Conservation (phyloP, 169 alveolate genomes). For the Theileria annulata region DNA sequence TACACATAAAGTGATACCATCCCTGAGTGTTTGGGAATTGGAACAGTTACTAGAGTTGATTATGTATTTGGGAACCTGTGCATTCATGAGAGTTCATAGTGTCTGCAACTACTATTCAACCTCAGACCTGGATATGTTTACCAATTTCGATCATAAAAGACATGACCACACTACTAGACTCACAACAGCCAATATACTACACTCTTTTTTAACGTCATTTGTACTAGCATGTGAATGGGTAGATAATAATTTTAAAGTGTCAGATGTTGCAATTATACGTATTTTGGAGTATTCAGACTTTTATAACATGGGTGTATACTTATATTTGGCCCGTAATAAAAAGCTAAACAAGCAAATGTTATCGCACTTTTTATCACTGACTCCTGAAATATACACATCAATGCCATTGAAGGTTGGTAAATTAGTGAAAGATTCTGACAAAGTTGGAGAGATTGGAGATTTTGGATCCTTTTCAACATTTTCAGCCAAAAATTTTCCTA, state of each 20-base stretch:
- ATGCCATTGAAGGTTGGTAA: not conserved
- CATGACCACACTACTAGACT: slow-evolving; percentile 60
- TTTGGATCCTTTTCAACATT: not conserved
- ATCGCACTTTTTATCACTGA: not conserved
- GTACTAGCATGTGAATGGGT: slow-evolving; percentile 25
- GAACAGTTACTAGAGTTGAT: slow-evolving; percentile 38
- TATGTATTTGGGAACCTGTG: slow-evolving; percentile 50
- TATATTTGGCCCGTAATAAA: slow-evolving; percentile 24
- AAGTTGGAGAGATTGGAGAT: not conserved
- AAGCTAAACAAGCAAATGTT: slow-evolving; percentile 1
- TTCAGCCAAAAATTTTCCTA: not conserved
- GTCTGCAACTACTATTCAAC: slow-evolving; percentile 50
- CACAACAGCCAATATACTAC: slow-evolving; percentile 51
- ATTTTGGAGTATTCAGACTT: slow-evolving; percentile 3
- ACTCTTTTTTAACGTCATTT: slow-evolving; percentile 40
- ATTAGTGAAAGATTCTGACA: not conserved
- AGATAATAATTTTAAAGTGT: not conserved
- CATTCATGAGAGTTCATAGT: slow-evolving; percentile 22
- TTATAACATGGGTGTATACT: slow-evolving; percentile 6
- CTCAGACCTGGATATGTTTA: slow-evolving; percentile 53
- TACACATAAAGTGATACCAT: slow-evolving; percentile 75
- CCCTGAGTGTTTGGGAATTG: slow-evolving; percentile 29
- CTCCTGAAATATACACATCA: not conserved
- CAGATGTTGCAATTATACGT: not conserved
- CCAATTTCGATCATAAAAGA: slow-evolving; percentile 45